These are phyloP conservation scores for Colletotrichum australisinense DNA, from an alignment of 2,329 filamentous ascomycete genomes.

Conservation along the genomic window DNA sequence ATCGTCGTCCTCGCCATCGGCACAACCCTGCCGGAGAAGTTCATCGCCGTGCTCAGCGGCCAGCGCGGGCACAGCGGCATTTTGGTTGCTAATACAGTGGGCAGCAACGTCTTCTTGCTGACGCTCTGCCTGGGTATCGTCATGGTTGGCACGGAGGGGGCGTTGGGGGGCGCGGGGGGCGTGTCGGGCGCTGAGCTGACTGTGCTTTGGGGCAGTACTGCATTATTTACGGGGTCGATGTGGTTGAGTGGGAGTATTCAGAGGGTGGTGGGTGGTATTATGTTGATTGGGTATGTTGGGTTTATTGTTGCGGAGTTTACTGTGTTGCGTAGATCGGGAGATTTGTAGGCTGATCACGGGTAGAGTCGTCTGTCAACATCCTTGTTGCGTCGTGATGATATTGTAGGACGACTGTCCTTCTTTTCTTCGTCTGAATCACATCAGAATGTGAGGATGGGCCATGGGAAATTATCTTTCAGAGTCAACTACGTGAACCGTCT, in stretches of 20 bases:
- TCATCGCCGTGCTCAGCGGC: constrained; percentile 61
- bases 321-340: constrained; percentile 10
- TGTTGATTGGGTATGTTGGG: constrained; percentile 34
- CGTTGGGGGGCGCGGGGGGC: constrained; percentile 23
- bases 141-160: constrained; percentile 32
- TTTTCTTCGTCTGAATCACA: too few relatives aligned
- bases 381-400: background rate
- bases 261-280: constrained; percentile 30
- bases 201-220: constrained; percentile 35
- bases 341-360: background rate
- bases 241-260: constrained; percentile 35
- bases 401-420: too few relatives aligned
- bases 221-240: background rate
- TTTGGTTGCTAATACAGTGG: constrained; percentile 62
- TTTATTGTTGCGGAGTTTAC: constrained; percentile 38
- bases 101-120: constrained; percentile 66
- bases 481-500: background rate
- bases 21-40: constrained; percentile 65
- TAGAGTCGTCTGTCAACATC: background rate
- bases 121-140: constrained; percentile 59
- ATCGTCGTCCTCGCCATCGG: constrained; percentile 56
- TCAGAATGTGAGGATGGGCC: too few relatives aligned
- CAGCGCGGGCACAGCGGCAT: constrained; percentile 59
- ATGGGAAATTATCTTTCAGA: background rate
- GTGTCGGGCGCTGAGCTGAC: constrained; percentile 33